Conservation (phyloP, 345 rosid genomes). For the Dipteronia dyeriana region DNA sequence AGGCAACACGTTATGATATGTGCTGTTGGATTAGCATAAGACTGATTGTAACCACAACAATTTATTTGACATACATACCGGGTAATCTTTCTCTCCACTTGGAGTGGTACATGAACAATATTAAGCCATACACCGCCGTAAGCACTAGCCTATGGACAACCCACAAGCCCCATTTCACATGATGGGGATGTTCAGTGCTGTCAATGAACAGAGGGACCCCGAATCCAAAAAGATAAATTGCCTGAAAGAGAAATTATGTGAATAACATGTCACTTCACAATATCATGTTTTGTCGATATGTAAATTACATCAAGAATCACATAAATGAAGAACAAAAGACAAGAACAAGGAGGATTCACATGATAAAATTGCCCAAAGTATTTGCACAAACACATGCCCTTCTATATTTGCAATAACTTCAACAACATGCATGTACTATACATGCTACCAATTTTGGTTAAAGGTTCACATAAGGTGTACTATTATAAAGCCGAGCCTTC, state of each 20-base stretch:
- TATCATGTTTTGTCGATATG: not conserved
- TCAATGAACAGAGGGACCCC: constrained; percentile 82
- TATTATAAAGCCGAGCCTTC: not conserved
- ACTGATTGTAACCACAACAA: not conserved
- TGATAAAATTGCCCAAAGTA: not conserved
- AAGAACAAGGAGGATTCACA: not conserved
- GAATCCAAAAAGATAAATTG: constrained; percentile 66
- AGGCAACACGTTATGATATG: constrained; percentile 11
- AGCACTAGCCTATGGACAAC: constrained; percentile 74
- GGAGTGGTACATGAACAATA: constrained; percentile 76
- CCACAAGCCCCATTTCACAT: constrained; percentile 86
- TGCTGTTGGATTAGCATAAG: not conserved
- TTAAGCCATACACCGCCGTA: constrained; percentile 68
- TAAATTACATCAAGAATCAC: not conserved
- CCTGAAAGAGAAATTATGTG: constrained; percentile 44
- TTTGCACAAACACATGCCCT: not conserved
- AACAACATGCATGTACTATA: not conserved
- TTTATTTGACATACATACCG: constrained; percentile 41
- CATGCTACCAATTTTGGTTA: not conserved
- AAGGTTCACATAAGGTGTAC: not conserved
- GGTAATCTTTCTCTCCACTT: constrained; percentile 86
- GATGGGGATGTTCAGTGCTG: constrained; percentile 43
- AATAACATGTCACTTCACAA: constrained; percentile 8
- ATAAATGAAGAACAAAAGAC: not conserved
- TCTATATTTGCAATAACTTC: not conserved